Base-by-base conservation (phyloP, 2,329 filamentous ascomycete species). In the Sclerotinia subarctica region DNA sequence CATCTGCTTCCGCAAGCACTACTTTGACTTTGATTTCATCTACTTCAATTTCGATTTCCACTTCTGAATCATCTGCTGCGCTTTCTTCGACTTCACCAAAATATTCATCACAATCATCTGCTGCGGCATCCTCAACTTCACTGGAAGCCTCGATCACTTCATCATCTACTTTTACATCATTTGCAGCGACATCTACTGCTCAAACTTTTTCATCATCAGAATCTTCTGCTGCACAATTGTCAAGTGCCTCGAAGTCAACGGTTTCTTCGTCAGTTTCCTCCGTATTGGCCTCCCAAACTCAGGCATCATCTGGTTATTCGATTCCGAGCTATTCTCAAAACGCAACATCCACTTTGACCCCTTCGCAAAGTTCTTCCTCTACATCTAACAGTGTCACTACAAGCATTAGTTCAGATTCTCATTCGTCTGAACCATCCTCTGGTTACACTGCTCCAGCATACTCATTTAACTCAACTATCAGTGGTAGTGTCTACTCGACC, bases 381-480 rank as follows among this genome's bases (percentile, higher is more conserved):
- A 38, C 38, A 38, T 38, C 59, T 6, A 62, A 29, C 51, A 17
- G 38, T 13, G 19, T 59, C 10, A 38, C 29, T 13, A 62, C 35
- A 58, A n/a, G 29, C 29, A 10, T 29, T 8, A 66, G 53, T 19
- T 66, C 53, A 3, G 29, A 47, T 13, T 29, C 44, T n/a, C 64
- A 47, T 17, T 64, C 63, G 13, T 19, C 24, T 15, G 46, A 44
- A 17, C 42, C 52, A 56, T 59, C 64, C 26, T 64, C 68, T 51
- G 57, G 46, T 44, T 47, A 69, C 21, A 63, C 66, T 59, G 24
- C 21, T 35, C n/a, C 64, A 26, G n/a, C 10, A 15, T 49, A 59
- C 24, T 26, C 53, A 10, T 47, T 19, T 26, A 66, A 51, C 13
- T 38, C 44, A 10, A 66, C 64, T 21, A 6, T 46, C 2, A 59